Conservation (phyloP, 148 eudicot species). For the Cornus suecica region DNA sequence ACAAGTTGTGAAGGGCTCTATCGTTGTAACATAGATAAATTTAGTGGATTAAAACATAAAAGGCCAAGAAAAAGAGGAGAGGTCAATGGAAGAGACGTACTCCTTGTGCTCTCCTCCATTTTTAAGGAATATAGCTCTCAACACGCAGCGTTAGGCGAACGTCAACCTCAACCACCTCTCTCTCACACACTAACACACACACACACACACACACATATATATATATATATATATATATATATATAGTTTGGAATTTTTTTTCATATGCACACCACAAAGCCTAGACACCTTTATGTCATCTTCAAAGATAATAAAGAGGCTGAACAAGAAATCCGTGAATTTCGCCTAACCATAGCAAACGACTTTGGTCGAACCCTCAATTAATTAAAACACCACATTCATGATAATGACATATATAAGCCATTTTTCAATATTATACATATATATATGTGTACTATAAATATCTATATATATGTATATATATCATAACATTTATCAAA, state of each 20-base stretch:
- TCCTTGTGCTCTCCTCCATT: conserved; percentile 13
- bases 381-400: conserved; percentile 7
- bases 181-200: no score
- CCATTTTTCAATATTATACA: not conserved
- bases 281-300: conserved; percentile 5
- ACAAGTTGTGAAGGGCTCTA: not conserved
- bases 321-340: conserved; percentile 31
- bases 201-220: not conserved
- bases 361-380: not conserved
- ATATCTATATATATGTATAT: no score
- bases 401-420: conserved; percentile 11
- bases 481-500: no score
- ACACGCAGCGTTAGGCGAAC: conserved; percentile 12
- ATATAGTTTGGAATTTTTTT: not conserved
- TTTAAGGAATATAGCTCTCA: conserved; percentile 1
- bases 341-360: conserved; percentile 19
- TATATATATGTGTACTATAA: no score
- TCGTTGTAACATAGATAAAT: not conserved
- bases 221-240: not conserved
- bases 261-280: not conserved
- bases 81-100: conserved; percentile 20
- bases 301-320: conserved; percentile 12
- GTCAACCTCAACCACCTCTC: not conserved
- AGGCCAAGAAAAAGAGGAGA: not conserved
- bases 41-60: no score